phyloP scores from a whole-genome alignment of 2,329 filamentous ascomycete genomes.

The Ceratocystis cacaofunesta region DNA sequence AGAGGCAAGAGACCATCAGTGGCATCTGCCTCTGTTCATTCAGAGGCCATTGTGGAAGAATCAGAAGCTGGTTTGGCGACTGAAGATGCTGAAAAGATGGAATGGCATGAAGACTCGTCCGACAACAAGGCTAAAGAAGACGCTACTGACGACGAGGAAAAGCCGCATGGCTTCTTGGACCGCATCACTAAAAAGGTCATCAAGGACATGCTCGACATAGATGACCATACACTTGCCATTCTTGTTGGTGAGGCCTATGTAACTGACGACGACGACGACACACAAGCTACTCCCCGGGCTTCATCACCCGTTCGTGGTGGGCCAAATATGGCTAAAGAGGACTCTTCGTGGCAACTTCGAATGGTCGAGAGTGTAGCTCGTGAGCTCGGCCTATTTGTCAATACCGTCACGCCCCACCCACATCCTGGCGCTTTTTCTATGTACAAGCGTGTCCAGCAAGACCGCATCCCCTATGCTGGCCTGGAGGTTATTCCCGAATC shows the following conservation, averaged over 20 bases:
- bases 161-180: conserved; percentile 59
- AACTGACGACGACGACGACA: conserved; percentile 32
- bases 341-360: conserved; percentile 55
- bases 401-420: conserved; percentile 54
- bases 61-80: not conserved
- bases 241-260: conserved; percentile 72
- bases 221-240: conserved; percentile 69
- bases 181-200: conserved; percentile 76
- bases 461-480: conserved; percentile 61
- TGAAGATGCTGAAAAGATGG: conserved; percentile 15
- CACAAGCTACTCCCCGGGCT: conserved; percentile 34
- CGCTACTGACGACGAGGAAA: conserved; percentile 25
- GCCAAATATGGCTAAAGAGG: conserved; percentile 24
- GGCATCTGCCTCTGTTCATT: conserved; percentile 7
- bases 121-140: conserved; percentile 38
- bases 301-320: conserved; percentile 24
- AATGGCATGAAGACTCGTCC: conserved; percentile 25
- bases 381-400: conserved; percentile 71
- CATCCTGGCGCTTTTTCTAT: conserved; percentile 82
- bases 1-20: conserved; percentile 11
- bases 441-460: conserved; percentile 51
- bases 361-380: conserved; percentile 72
- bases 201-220: conserved; percentile 77
- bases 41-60: conserved; percentile 12
- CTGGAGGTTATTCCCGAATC: conserved; percentile 50